These are phyloP conservation scores for Eragrostis nindensis DNA, from an alignment of 176 grass and related monocot species.

Conservation along the genomic window DNA sequence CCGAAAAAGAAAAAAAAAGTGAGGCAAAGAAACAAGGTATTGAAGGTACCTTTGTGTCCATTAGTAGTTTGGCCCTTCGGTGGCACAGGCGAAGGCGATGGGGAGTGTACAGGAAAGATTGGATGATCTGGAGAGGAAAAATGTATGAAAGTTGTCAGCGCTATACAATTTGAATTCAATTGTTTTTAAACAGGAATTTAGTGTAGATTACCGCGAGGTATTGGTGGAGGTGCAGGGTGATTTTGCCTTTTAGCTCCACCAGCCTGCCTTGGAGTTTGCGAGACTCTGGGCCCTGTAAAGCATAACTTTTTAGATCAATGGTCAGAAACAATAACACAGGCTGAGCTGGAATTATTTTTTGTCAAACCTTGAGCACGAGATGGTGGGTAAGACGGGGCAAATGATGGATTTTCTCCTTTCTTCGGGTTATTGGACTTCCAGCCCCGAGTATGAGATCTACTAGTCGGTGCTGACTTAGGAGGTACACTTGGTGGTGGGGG, in stretches of 20 bases:
- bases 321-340: conserved; percentile 14
- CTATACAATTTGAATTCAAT: conserved; percentile 12
- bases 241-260: conserved; percentile 47
- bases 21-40: conserved; percentile 28
- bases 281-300: conserved; percentile 31
- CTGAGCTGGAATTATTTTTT: not conserved
- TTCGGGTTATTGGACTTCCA: conserved; percentile 41
- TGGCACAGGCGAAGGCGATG: conserved; percentile 55
- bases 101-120: conserved; percentile 42
- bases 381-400: conserved; percentile 56
- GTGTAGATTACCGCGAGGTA: conserved; percentile 51
- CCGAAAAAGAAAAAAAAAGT: not conserved
- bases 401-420: conserved; percentile 35
- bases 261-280: conserved; percentile 46
- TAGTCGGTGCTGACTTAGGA: conserved; percentile 52
- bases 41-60: conserved; percentile 53
- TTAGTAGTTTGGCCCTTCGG: conserved; percentile 43
- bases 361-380: conserved; percentile 58
- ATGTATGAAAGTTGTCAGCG: conserved; percentile 1
- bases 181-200: conserved; percentile 1
- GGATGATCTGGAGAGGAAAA: conserved; percentile 50
- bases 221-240: conserved; percentile 53
- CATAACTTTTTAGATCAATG: conserved; percentile 40
- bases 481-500: conserved; percentile 45
- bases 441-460: conserved; percentile 39